Conservation (phyloP, 1,284 basidiomycete genomes). For the Cerioporus squamosus region DNA sequence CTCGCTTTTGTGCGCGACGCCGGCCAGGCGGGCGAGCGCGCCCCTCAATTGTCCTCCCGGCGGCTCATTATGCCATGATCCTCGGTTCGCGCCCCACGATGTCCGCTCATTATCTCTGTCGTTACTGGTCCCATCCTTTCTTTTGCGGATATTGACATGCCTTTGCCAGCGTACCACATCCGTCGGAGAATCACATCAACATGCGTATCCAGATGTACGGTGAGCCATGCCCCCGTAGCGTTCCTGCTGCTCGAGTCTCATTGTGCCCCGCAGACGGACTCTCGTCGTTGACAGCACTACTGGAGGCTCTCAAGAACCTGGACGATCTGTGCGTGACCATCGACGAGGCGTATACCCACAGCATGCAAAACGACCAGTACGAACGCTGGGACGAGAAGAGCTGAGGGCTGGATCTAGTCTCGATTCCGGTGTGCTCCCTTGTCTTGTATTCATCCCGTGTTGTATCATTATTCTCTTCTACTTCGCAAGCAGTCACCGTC, state of each 20-base stretch:
- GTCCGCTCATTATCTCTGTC: background rate
- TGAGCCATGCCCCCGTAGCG: conserved; percentile 49
- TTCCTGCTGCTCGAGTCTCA: background rate
- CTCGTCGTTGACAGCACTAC: conserved; percentile 80
- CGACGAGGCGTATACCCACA: conserved; percentile 65
- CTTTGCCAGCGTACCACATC: conserved; percentile 83
- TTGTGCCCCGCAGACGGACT: conserved; percentile 60
- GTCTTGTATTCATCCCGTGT: conserved; percentile 7
- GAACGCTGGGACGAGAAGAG: conserved; percentile 74
- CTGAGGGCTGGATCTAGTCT: conserved; percentile 34
- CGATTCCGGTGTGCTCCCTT: background rate
- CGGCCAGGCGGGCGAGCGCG: background rate
- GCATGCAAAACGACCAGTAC: conserved; percentile 56
- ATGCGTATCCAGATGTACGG: conserved; percentile 99
- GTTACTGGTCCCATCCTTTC: background rate
- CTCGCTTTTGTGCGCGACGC: background rate
- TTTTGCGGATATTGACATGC: conserved; percentile 3
- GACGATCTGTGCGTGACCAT: conserved; percentile 75
- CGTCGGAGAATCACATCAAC: conserved; percentile 95
- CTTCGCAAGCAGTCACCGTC: no score
- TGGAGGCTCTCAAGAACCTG: conserved; percentile 75
- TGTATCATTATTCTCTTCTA: conserved; percentile 26
- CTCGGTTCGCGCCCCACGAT: background rate
- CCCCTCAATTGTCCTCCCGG: conserved; percentile 1
- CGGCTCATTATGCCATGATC: conserved; percentile 1